Evolutionary conservation across 345 rosid species (phyloP).

Genomic region (Gossypium australe): DNA sequence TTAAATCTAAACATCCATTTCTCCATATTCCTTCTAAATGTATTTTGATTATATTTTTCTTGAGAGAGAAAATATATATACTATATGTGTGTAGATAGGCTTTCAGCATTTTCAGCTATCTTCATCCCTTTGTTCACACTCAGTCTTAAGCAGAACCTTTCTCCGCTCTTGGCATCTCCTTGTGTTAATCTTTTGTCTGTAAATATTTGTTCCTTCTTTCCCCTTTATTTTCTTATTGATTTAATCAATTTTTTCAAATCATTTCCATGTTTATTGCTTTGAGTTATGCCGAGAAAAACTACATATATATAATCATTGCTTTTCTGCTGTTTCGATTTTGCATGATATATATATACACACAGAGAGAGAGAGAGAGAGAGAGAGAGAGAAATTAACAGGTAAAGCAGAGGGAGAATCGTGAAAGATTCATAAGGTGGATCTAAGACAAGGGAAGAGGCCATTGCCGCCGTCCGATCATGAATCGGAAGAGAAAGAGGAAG

Average conservation of each 20-base stretch:
- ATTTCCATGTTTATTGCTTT: neutral
- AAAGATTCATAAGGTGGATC: constrained; percentile 34
- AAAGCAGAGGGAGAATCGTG: neutral
- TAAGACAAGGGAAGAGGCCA: constrained; percentile 48
- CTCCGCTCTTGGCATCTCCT: neutral
- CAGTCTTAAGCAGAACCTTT: neutral
- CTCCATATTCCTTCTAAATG: too few species aligned
- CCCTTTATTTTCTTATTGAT: neutral
- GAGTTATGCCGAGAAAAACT: neutral
- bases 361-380: too few species aligned
- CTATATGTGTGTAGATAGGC: neutral
- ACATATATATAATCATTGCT: neutral
- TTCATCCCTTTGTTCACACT: constrained; percentile 4
- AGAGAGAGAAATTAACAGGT: neutral
- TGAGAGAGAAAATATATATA: neutral
- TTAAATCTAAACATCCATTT: too few species aligned
- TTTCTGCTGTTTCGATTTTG: neutral
- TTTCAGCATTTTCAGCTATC: neutral
- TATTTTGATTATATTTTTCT: too few species aligned
- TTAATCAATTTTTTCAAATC: neutral
- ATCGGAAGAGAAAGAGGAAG: constrained; percentile 41
- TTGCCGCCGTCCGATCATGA: constrained; percentile 34
- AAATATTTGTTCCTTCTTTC: neutral
- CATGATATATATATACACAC: neutral
- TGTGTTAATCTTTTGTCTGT: neutral